Evolutionary conservation across 208 protist genomes (phyloP).

Genomic region (Novymonas esmeraldas): DNA sequence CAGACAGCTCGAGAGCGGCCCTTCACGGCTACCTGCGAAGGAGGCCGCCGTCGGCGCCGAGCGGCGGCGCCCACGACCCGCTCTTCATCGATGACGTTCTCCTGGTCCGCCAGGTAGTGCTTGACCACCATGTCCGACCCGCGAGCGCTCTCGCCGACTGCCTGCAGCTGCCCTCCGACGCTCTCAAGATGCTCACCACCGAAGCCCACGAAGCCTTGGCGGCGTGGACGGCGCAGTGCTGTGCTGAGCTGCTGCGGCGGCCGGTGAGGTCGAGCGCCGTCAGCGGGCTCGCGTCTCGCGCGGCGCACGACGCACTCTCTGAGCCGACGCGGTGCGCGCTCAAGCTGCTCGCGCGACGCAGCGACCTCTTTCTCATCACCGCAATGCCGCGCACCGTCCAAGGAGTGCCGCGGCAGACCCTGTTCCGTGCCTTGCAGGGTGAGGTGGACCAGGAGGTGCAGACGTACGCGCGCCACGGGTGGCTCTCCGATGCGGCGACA

Average conservation of each 20-base stretch:
- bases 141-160: neutral
- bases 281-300: neutral
- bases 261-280: constrained; percentile 1
- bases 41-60: constrained; percentile 1
- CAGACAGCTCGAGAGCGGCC: neutral
- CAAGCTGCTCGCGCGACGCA: neutral
- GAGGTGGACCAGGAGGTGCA: neutral
- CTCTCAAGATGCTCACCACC: neutral
- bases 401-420: neutral
- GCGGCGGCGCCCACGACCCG: neutral
- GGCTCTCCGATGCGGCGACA: neutral
- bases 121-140: neutral
- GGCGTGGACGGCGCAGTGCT: constrained; percentile 4
- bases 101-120: constrained; percentile 4
- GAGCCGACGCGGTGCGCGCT: constrained; percentile 5
- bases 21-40: neutral
- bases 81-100: constrained; percentile 6
- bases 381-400: neutral
- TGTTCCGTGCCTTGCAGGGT: neutral
- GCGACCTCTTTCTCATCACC: neutral
- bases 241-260: constrained; percentile 1
- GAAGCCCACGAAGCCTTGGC: neutral
- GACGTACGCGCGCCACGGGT: neutral
- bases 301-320: neutral
- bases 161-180: neutral